Evolutionary conservation across 2,329 filamentous ascomycete genomes (phyloP).

Genomic region (Fusarium sp.): DNA sequence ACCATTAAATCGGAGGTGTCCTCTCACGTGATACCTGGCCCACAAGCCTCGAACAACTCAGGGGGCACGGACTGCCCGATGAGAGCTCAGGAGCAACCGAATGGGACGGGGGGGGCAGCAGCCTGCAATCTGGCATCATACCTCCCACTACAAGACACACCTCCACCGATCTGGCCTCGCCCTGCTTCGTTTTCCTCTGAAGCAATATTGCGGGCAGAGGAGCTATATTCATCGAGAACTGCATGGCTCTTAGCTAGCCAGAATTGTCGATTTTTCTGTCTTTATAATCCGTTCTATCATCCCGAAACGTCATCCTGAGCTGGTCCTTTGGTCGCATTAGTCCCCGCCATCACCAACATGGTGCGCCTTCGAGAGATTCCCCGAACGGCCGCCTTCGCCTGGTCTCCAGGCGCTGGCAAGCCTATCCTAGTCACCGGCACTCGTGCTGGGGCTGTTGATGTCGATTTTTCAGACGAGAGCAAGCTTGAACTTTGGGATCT

Average conservation of each 20-base stretch:
- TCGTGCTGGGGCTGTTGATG: constrained; percentile 92
- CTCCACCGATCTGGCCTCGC: constrained; percentile 35
- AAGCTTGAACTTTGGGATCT: constrained; percentile 97
- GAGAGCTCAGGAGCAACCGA: constrained; percentile 46
- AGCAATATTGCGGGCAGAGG: constrained; percentile 47
- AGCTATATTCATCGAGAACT: constrained; percentile 35
- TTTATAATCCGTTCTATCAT: constrained; percentile 27
- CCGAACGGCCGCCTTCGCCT: constrained; percentile 95
- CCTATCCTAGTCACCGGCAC: constrained; percentile 93
- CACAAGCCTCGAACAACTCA: constrained; percentile 37
- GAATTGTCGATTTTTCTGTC: constrained; percentile 33
- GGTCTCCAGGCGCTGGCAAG: constrained; percentile 82
- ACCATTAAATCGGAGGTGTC: constrained; percentile 1
- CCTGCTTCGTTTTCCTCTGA: constrained; percentile 39
- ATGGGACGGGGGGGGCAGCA: constrained; percentile 23
- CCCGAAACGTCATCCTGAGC: constrained; percentile 34
- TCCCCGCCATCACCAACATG: constrained; percentile 66
- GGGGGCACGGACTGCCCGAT: constrained; percentile 42
- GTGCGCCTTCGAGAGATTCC: constrained; percentile 96
- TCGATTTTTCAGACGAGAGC: constrained; percentile 97
- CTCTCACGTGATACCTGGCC: constrained; percentile 44
- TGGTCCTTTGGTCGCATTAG: constrained; percentile 40
- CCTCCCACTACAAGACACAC: constrained; percentile 44
- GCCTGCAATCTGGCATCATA: constrained; percentile 60
- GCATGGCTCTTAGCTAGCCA: constrained; percentile 33